A percentile compares a stretch with the other conserved stretches of the same genome.
These are phyloP conservation scores for Gastrolobium villosum DNA, from an alignment of 306 rosid genomes.

Conservation along the genomic window DNA sequence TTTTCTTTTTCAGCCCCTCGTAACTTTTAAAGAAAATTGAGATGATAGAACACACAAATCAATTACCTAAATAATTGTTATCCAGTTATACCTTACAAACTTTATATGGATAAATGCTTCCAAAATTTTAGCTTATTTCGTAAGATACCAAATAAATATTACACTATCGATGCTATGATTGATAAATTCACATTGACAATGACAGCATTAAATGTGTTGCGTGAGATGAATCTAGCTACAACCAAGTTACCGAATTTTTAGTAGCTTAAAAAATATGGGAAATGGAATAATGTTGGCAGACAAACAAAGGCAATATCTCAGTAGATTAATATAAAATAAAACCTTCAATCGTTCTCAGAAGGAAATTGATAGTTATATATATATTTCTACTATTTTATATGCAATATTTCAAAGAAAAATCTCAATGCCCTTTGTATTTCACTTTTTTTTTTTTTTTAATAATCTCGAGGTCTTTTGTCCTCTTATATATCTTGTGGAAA, in stretches of 20 bases:
- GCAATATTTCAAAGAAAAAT: constrained; percentile 48
- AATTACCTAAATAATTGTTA: not conserved
- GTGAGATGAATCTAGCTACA: not conserved
- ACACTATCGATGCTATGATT: not conserved
- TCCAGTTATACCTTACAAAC: not conserved
- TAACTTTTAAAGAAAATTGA: not conserved
- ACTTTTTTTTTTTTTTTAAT: constrained; percentile 32
- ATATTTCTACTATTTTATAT: constrained; percentile 35
- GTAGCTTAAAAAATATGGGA: constrained; percentile 43
- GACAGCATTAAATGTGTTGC: not conserved
- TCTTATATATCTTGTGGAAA: constrained; percentile 45
- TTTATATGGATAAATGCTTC: not conserved
- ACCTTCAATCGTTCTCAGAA: constrained; percentile 55
- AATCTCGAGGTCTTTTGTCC: constrained; percentile 51
- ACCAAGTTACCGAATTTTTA: not conserved
- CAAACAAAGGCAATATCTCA: constrained; percentile 59
- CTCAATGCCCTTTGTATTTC: constrained; percentile 50
- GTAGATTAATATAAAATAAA: constrained; percentile 49
- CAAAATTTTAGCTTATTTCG: not conserved
- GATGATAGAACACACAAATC: not conserved
- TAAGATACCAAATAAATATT: not conserved
- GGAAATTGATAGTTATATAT: constrained; percentile 42
- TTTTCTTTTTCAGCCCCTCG: not conserved
- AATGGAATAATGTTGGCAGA: constrained; percentile 60
- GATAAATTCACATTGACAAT: constrained; percentile 4